A percentile compares a stretch with the other conserved stretches of the same genome.
Evolutionary conservation across 2,329 filamentous ascomycete genomes (phyloP).

Genomic region (Scedosporium boydii): DNA sequence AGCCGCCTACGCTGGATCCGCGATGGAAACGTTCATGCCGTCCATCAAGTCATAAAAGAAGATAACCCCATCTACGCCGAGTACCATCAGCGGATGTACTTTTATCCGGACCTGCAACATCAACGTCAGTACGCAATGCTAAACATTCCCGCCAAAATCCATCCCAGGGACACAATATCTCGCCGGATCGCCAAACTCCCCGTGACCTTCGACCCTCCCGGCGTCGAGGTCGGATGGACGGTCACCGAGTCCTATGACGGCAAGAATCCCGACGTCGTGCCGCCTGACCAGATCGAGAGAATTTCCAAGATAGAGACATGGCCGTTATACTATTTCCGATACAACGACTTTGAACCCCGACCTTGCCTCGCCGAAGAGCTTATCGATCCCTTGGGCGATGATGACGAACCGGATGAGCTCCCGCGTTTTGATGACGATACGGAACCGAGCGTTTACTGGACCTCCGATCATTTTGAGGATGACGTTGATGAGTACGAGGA

Average conservation of each 20-base stretch:
- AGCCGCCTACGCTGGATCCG: not conserved
- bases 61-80: not conserved
- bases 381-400: not conserved
- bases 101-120: not conserved
- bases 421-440: not conserved
- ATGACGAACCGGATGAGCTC: not conserved
- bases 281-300: not conserved
- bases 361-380: not conserved
- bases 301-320: not conserved
- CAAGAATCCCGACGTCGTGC: not conserved
- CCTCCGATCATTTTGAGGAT: not conserved
- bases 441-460: not conserved
- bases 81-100: not conserved
- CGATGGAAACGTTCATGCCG: not conserved
- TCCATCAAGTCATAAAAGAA: not conserved
- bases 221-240: not conserved
- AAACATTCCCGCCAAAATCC: not conserved
- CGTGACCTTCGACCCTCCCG: not conserved
- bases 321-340: not conserved
- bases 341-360: not conserved
- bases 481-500: not conserved
- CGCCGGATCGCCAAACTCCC: not conserved
- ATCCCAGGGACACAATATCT: not conserved
- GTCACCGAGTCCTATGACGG: not conserved
- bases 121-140: not conserved